phyloP scores from a whole-genome alignment of 2,329 filamentous ascomycete species.

The Parafenestella ontariensis region DNA sequence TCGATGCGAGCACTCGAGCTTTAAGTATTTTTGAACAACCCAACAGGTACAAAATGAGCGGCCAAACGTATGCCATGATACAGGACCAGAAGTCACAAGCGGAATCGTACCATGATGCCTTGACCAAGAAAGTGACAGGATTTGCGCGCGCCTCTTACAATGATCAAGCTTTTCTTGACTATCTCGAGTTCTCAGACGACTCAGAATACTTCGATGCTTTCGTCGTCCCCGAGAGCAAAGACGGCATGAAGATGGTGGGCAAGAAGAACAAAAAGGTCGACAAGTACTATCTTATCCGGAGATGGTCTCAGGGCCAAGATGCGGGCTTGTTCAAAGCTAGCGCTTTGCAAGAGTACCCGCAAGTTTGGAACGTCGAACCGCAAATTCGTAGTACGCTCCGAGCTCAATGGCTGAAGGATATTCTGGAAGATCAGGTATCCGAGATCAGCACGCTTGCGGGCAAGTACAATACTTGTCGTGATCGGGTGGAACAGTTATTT shows the following conservation, averaged over 20 bases:
- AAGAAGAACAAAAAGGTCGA: conserved; percentile 54
- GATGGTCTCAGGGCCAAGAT: conserved; percentile 59
- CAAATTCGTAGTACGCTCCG: conserved; percentile 46
- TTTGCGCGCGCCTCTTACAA: conserved; percentile 14
- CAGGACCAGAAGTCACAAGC: conserved; percentile 50
- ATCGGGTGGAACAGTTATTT: conserved; percentile 45
- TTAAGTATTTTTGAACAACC: conserved; percentile 58
- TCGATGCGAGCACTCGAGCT: conserved; percentile 54
- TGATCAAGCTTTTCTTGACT: conserved; percentile 49
- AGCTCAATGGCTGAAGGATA: conserved; percentile 34
- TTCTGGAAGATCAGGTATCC: conserved; percentile 59
- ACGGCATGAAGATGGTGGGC: conserved; percentile 59
- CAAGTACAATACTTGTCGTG: conserved; percentile 54
- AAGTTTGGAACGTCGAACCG: conserved; percentile 62
- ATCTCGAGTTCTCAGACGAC: conserved; percentile 62
- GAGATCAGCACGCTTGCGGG: conserved; percentile 50
- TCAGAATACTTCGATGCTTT: conserved; percentile 65
- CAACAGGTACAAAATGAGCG: conserved; percentile 39
- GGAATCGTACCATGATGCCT: conserved; percentile 32
- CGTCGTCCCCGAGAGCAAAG: conserved; percentile 52
- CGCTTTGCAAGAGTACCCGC: conserved; percentile 32
- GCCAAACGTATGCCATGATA: conserved; percentile 53
- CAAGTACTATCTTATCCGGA: conserved; percentile 59
- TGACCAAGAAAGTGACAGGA: conserved; percentile 15
- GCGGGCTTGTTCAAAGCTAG: conserved; percentile 54